These are phyloP conservation scores for Cryptococcus sp. DNA, from an alignment of 1,284 basidiomycete species.

Conservation along the genomic window DNA sequence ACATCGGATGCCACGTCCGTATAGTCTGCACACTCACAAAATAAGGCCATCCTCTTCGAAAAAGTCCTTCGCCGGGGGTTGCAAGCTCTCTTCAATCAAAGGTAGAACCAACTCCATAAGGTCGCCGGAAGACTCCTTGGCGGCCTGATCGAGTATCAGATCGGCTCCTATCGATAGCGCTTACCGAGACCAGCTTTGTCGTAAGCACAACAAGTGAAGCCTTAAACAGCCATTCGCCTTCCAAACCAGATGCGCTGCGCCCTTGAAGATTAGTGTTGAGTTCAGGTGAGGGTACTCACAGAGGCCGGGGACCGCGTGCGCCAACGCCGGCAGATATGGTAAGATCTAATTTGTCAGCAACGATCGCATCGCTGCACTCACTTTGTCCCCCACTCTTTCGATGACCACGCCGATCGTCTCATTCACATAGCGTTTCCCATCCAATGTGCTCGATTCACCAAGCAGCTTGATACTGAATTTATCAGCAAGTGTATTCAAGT, in stretches of 20 bases:
- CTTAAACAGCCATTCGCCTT: constrained; percentile 78
- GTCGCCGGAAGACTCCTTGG: constrained; percentile 41
- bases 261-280: constrained; percentile 25
- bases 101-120: constrained; percentile 63
- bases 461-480: constrained; percentile 57
- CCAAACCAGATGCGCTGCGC: constrained; percentile 51
- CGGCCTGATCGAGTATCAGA: constrained; percentile 23
- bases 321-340: constrained; percentile 67
- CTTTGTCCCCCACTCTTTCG: constrained; percentile 64
- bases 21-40: constrained; percentile 49
- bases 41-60: constrained; percentile 76
- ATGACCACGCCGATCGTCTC: constrained; percentile 71
- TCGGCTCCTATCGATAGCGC: constrained; percentile 22
- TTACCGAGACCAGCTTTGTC: constrained; percentile 69
- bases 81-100: constrained; percentile 72
- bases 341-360: constrained; percentile 59
- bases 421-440: constrained; percentile 74
- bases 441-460: constrained; percentile 71
- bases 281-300: constrained; percentile 59
- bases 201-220: constrained; percentile 69
- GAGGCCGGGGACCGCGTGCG: constrained; percentile 68
- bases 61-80: constrained; percentile 63
- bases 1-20: constrained; percentile 2
- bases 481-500: background rate
- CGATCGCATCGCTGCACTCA: constrained; percentile 44